These are phyloP conservation scores for Mucor mucedo DNA, from an alignment of 371 early-diverging fungal genomes.

Conservation along the genomic window DNA sequence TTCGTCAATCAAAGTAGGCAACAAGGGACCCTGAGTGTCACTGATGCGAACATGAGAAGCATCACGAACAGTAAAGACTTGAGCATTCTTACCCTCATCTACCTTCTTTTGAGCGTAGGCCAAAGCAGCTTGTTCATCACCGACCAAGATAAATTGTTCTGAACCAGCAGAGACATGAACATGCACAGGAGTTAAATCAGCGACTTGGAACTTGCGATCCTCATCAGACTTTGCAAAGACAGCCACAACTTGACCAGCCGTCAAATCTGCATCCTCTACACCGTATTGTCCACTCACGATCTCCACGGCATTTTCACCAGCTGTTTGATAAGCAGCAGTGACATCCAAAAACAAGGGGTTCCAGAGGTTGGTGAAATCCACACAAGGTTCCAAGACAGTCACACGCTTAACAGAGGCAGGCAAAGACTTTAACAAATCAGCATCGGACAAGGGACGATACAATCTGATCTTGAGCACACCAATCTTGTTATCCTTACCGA, in stretches of 20 bases:
- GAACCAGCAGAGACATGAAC: conserved; percentile 6
- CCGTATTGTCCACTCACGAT: conserved; percentile 63
- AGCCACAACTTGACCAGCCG: conserved; percentile 52
- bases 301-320: conserved; percentile 48
- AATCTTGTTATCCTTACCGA: conserved; percentile 38
- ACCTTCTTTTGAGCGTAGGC: conserved; percentile 27
- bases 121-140: conserved; percentile 28
- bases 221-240: conserved; percentile 39
- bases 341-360: conserved; percentile 83
- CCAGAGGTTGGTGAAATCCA: conserved; percentile 68
- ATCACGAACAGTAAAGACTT: conserved; percentile 32
- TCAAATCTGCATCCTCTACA: conserved; percentile 47
- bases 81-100: conserved; percentile 28
- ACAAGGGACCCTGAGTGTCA: conserved; percentile 15
- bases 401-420: conserved; percentile 64
- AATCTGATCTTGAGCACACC: conserved; percentile 70
- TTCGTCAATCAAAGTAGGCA: conserved; percentile 36
- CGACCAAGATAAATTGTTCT: conserved; percentile 34
- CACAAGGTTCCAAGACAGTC: conserved; percentile 74
- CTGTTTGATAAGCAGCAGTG: conserved; percentile 67
- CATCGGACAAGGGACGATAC: conserved; percentile 68
- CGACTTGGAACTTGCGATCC: conserved; percentile 45
- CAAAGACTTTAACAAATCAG: conserved; percentile 57
- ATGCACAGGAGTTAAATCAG: conserved; percentile 21
- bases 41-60: conserved; percentile 42